Percentiles rank a stretch among this genome's conserved stretches.
phyloP scores from a whole-genome alignment of 805 yeast species.

The Myxozyma neotropica region DNA sequence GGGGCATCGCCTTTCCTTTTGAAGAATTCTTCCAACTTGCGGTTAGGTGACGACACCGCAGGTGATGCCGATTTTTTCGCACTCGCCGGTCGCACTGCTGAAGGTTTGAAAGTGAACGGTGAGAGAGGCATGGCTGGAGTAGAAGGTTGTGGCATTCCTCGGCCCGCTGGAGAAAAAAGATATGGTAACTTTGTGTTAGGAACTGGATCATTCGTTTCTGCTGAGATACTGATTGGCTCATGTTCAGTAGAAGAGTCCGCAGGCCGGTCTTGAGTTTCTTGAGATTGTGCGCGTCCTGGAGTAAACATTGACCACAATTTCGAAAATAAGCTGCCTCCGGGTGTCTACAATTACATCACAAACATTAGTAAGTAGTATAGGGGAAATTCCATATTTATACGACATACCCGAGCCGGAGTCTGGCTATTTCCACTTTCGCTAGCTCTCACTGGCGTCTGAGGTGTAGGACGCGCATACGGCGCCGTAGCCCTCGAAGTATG shows the following conservation, averaged over 20 bases:
- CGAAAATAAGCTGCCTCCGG: slow-evolving; percentile 26
- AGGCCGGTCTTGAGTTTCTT: not conserved
- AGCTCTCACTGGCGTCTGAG: slow-evolving; percentile 10
- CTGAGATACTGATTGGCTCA: not conserved
- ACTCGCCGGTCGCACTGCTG: not conserved
- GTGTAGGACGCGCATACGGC: slow-evolving; percentile 17
- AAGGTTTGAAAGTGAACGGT: slow-evolving; percentile 12
- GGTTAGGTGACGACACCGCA: slow-evolving; percentile 52
- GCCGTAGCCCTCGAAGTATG: not conserved
- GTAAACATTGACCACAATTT: slow-evolving; percentile 28
- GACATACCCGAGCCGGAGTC: slow-evolving; percentile 11
- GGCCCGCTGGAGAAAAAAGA: slow-evolving; percentile 20
- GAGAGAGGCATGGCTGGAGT: slow-evolving; percentile 1
- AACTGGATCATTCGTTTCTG: not conserved
- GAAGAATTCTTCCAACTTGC: slow-evolving; percentile 68
- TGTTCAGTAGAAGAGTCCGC: not conserved
- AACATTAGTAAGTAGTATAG: no score
- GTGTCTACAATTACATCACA: slow-evolving; percentile 11
- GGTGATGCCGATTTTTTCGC: not conserved
- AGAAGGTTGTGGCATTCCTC: not conserved
- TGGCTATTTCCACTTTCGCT: not conserved
- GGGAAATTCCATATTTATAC: no score
- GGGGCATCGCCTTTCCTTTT: slow-evolving; percentile 75
- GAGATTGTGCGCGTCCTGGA: slow-evolving; percentile 17
- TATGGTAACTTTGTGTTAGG: slow-evolving; percentile 13